Evolutionary conservation across 345 rosid species (phyloP).

Genomic region (Sisymbrium altissimum): DNA sequence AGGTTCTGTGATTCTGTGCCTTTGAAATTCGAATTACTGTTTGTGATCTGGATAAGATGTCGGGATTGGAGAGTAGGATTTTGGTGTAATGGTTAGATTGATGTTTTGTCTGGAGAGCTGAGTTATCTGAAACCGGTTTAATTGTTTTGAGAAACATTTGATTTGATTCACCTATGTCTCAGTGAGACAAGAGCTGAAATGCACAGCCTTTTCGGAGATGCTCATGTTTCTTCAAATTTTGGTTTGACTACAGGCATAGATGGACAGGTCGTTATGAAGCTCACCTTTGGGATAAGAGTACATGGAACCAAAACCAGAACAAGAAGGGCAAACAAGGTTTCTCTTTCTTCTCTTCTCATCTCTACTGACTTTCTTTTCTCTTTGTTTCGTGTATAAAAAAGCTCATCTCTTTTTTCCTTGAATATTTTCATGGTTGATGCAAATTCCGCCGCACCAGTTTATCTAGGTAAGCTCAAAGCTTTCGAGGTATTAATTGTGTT

Average conservation of each 20-base stretch:
- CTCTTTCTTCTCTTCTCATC: neutral
- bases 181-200: neutral
- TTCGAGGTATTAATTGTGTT: constrained; percentile 8
- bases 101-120: too few relatives aligned
- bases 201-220: neutral
- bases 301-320: constrained; percentile 99
- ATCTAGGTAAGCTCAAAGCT: constrained; percentile 65
- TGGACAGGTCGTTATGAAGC: constrained; percentile 99
- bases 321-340: constrained; percentile 99
- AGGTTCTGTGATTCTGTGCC: constrained; percentile 42
- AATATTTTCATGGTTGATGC: constrained; percentile 35
- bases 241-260: constrained; percentile 61
- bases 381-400: constrained; percentile 6
- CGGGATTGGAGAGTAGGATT: neutral
- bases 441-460: constrained; percentile 51
- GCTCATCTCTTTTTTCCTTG: constrained; percentile 37
- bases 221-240: constrained; percentile 12
- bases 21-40: neutral
- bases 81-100: neutral
- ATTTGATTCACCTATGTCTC: neutral
- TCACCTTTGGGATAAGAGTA: constrained; percentile 99
- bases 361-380: neutral
- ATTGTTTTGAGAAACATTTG: neutral
- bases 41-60: neutral
- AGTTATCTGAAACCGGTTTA: too few relatives aligned